Conservation (phyloP, 2,329 filamentous ascomycete species). For the Akanthomyces dipterigenus region DNA sequence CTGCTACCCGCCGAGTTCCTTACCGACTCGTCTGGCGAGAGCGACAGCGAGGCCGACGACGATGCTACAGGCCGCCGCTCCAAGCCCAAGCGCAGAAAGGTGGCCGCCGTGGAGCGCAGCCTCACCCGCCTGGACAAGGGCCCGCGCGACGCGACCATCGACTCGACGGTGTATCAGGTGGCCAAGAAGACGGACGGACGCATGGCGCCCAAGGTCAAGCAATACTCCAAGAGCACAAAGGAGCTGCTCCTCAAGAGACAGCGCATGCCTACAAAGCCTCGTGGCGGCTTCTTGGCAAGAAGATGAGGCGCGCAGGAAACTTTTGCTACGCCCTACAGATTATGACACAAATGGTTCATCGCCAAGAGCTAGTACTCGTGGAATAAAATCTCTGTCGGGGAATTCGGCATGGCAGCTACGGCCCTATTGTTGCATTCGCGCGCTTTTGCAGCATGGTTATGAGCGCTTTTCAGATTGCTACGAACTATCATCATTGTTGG, state of each 20-base stretch:
- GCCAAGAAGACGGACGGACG: conserved; percentile 36
- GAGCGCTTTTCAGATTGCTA: neutral
- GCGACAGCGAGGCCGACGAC: conserved; percentile 25
- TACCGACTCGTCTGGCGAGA: conserved; percentile 43
- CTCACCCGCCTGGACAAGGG: conserved; percentile 31
- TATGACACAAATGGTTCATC: too few species aligned
- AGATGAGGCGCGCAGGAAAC: neutral
- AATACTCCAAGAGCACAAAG: conserved; percentile 35
- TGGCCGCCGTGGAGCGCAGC: conserved; percentile 33
- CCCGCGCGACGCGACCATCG: conserved; percentile 42
- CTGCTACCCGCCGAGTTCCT: conserved; percentile 49
- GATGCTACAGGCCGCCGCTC: conserved; percentile 17
- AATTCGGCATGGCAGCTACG: neutral
- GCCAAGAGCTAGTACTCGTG: too few species aligned
- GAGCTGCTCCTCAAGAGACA: conserved; percentile 40
- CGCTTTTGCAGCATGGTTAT: neutral
- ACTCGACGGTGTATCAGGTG: conserved; percentile 48
- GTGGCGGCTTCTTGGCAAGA: conserved; percentile 37
- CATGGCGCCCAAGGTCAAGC: conserved; percentile 42
- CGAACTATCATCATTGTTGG: neutral
- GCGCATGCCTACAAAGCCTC: conserved; percentile 28
- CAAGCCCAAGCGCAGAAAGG: conserved; percentile 37
- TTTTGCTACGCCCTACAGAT: too few species aligned
- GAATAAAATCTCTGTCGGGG: neutral
- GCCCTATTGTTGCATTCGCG: neutral